Conservation (phyloP, 768 basidiomycete genomes). For the Macrolepiota fuliginosa region DNA sequence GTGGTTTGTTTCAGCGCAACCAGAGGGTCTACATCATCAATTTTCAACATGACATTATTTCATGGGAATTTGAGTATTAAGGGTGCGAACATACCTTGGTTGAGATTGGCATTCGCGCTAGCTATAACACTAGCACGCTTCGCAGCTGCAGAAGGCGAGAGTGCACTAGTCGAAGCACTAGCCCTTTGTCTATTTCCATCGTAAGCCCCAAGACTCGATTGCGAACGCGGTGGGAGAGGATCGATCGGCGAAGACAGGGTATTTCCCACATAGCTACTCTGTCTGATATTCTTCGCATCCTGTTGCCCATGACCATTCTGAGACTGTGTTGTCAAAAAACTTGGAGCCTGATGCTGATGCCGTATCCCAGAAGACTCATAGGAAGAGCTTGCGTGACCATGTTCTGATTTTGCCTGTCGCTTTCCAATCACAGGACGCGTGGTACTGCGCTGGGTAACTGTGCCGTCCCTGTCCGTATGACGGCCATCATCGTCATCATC, state of each 20-base stretch:
- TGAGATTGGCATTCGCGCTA: constrained; percentile 26
- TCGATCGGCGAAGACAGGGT: constrained; percentile 10
- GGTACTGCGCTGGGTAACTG: constrained; percentile 12
- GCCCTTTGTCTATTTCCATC: constrained; percentile 38
- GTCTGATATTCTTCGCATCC: constrained; percentile 4
- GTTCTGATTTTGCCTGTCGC: constrained; percentile 35
- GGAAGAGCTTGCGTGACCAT: constrained; percentile 32
- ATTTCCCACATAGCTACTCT: constrained; percentile 11
- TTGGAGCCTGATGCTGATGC: constrained; percentile 14
- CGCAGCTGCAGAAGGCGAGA: constrained; percentile 49
- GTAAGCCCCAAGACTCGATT: constrained; percentile 33
- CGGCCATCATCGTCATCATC: constrained; percentile 23
- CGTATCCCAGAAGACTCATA: constrained; percentile 17
- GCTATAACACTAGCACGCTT: constrained; percentile 44
- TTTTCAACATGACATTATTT: not conserved
- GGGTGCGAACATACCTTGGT: constrained; percentile 25
- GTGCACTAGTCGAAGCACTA: constrained; percentile 58
- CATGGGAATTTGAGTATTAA: not conserved
- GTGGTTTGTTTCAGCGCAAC: constrained; percentile 18
- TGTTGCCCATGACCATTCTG: constrained; percentile 27
- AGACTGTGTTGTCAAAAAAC: constrained; percentile 17
- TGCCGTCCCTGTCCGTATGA: constrained; percentile 14
- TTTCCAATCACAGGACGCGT: constrained; percentile 18
- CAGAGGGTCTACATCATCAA: constrained; percentile 10
- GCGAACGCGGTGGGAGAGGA: constrained; percentile 24